Percentiles rank a stretch among this genome's conserved stretches.
Conservation (phyloP, 345 rosid species). For the Murraya paniculata region DNA sequence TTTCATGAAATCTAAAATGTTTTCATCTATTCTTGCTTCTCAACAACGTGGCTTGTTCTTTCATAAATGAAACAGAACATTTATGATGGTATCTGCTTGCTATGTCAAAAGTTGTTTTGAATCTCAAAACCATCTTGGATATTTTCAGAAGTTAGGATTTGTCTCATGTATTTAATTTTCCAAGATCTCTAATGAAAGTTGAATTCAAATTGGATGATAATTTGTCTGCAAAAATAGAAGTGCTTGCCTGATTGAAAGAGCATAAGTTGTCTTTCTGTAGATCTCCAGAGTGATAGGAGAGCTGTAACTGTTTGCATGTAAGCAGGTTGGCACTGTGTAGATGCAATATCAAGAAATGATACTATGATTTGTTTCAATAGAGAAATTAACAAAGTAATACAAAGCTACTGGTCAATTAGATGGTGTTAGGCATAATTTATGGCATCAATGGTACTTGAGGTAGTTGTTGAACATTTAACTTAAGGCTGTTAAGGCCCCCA, state of each 20-base stretch:
- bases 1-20: neutral
- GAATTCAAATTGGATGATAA: neutral
- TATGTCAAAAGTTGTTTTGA: neutral
- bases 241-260: neutral
- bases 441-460: conserved; percentile 7
- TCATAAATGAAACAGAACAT: neutral
- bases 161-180: neutral
- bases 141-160: neutral
- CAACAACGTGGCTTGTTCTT: neutral
- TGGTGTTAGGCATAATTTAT: conserved; percentile 10
- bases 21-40: neutral
- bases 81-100: neutral
- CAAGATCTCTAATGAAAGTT: neutral
- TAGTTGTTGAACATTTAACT: neutral
- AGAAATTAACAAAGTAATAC: conserved; percentile 2
- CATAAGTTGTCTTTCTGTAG: neutral
- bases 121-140: neutral
- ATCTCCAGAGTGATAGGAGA: neutral
- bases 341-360: neutral
- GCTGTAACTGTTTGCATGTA: neutral
- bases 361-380: neutral
- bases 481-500: conserved; percentile 12
- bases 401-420: neutral
- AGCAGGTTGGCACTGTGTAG: neutral
- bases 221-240: neutral